These are phyloP conservation scores for Fusarium anguioides DNA, from an alignment of 2,329 filamentous ascomycete species.

Conservation along the genomic window DNA sequence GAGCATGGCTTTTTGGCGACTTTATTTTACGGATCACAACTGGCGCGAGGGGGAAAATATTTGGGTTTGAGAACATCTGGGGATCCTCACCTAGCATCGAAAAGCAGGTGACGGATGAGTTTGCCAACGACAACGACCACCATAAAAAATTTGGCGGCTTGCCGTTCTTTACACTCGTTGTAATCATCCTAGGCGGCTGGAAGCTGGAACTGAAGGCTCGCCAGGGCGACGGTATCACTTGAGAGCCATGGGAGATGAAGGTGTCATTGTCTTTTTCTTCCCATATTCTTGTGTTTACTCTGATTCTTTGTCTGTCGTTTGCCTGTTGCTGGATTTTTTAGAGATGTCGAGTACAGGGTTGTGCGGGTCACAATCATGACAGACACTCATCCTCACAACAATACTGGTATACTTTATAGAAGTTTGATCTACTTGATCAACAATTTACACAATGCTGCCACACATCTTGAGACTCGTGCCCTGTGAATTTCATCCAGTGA, in stretches of 20 bases:
- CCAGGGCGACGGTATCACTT: slow-evolving; percentile 47
- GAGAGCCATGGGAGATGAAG: slow-evolving; percentile 35
- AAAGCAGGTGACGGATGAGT: slow-evolving; percentile 33
- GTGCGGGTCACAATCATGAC: slow-evolving; percentile 50
- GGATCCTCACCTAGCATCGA: slow-evolving; percentile 31
- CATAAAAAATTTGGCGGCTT: slow-evolving; percentile 47
- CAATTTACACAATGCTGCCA: slow-evolving; percentile 46
- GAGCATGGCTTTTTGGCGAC: slow-evolving; percentile 38
- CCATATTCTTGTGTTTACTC: slow-evolving; percentile 54
- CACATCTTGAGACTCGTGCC: neutral
- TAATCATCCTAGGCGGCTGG: slow-evolving; percentile 57
- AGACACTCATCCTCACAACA: slow-evolving; percentile 43
- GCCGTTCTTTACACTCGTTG: slow-evolving; percentile 65
- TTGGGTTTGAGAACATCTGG: slow-evolving; percentile 27
- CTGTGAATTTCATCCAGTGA: neutral
- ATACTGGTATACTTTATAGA: slow-evolving; percentile 43
- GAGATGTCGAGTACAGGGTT: slow-evolving; percentile 44
- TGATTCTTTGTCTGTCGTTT: slow-evolving; percentile 51
- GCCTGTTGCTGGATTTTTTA: slow-evolving; percentile 41
- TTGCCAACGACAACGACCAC: slow-evolving; percentile 44
- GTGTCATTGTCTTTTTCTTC: slow-evolving; percentile 16
- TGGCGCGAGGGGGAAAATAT: slow-evolving; percentile 41
- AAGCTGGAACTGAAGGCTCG: slow-evolving; percentile 52
- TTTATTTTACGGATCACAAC: slow-evolving; percentile 31
- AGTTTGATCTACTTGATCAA: slow-evolving; percentile 38